Evolutionary conservation across 768 basidiomycete species (phyloP).

Genomic region (Lentinula sp.): DNA sequence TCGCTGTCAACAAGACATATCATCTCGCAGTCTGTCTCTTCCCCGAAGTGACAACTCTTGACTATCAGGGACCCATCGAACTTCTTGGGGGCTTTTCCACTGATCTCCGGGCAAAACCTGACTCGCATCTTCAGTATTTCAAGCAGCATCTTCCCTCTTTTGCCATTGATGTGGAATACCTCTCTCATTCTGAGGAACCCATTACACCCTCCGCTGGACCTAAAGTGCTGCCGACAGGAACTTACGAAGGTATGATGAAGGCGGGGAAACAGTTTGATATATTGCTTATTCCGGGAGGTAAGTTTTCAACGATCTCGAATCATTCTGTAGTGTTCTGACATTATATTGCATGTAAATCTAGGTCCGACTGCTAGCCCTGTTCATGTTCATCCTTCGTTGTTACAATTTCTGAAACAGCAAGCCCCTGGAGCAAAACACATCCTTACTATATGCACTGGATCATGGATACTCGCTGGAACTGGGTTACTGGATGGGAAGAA

Average conservation of each 20-base stretch:
- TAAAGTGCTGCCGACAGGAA: constrained; percentile 12
- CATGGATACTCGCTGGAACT: constrained; percentile 24
- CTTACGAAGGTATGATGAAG: constrained; percentile 16
- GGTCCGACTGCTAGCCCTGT: not conserved
- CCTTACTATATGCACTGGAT: constrained; percentile 27
- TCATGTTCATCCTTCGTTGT: constrained; percentile 6
- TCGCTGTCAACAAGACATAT: not conserved
- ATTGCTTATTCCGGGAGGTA: constrained; percentile 23
- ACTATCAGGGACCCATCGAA: constrained; percentile 27
- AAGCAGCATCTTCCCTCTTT: constrained; percentile 6
- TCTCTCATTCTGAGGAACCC: constrained; percentile 16
- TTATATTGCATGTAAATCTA: constrained; percentile 2
- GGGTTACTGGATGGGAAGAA: constrained; percentile 25
- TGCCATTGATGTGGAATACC: constrained; percentile 15
- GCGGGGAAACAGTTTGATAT: constrained; percentile 20
- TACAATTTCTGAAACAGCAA: constrained; percentile 21
- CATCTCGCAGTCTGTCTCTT: constrained; percentile 26
- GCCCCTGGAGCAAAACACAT: constrained; percentile 24
- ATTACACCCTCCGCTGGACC: constrained; percentile 16
- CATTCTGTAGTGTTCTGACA: no score
- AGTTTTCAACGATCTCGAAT: not conserved
- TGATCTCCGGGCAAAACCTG: constrained; percentile 8
- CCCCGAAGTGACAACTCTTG: constrained; percentile 20
- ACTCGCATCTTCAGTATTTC: not conserved
- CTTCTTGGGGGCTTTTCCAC: constrained; percentile 17